Conservation (phyloP, 2,329 filamentous ascomycete species). For the Cercospora citrullina region DNA sequence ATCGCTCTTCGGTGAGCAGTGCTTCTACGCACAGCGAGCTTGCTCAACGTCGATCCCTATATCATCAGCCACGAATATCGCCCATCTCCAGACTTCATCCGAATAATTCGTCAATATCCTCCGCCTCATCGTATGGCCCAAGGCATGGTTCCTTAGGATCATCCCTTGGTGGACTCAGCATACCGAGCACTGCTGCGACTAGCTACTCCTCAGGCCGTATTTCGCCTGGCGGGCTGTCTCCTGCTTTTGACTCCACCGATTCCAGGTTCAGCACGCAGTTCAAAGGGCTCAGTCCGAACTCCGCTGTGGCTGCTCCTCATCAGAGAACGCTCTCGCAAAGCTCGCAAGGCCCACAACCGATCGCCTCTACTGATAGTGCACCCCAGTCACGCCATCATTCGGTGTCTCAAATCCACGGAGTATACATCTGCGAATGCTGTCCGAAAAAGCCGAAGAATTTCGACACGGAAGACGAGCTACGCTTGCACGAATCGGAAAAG, state of each 20-base stretch:
- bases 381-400: constrained; percentile 52
- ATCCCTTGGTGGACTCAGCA: constrained; percentile 56
- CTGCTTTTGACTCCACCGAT: constrained; percentile 54
- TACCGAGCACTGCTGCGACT: constrained; percentile 62
- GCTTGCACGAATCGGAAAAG: constrained; percentile 86
- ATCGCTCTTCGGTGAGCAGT: constrained; percentile 48
- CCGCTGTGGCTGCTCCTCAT: constrained; percentile 43
- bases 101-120: constrained; percentile 63
- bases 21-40: constrained; percentile 49
- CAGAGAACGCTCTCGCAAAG: constrained; percentile 46
- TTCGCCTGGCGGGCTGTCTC: constrained; percentile 62
- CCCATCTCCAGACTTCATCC: constrained; percentile 56
- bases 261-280: constrained; percentile 56
- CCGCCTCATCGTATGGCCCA: constrained; percentile 62
- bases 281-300: constrained; percentile 46
- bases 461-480: constrained; percentile 77
- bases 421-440: constrained; percentile 86
- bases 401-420: constrained; percentile 55
- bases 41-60: constrained; percentile 56
- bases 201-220: constrained; percentile 63
- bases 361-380: constrained; percentile 50
- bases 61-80: constrained; percentile 58
- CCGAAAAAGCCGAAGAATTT: constrained; percentile 98
- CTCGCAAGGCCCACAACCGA: constrained; percentile 37
- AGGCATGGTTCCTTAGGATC: constrained; percentile 65